Evolutionary conservation across 2,329 filamentous ascomycete genomes (phyloP).

Genomic region (Cladophialophora immunda): DNA sequence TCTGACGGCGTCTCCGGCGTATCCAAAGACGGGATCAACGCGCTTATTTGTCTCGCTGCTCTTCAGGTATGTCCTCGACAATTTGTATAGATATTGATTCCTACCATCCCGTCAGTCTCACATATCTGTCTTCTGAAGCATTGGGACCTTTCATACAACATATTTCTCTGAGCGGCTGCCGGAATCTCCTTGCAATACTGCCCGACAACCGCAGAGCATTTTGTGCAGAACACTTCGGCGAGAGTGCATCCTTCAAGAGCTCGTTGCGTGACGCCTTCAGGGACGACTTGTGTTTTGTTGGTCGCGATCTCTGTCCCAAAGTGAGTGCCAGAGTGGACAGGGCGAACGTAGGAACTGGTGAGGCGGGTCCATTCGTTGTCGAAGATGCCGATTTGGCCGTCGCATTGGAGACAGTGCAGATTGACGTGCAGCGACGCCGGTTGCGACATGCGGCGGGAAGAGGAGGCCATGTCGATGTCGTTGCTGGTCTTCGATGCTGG

Average conservation of each 20-base stretch:
- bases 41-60: conserved; percentile 29
- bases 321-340: conserved; percentile 33
- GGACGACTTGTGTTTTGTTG: conserved; percentile 35
- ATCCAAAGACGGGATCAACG: conserved; percentile 35
- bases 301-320: conserved; percentile 35
- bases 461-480: conserved; percentile 20
- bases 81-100: conserved; percentile 40
- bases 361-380: conserved; percentile 41
- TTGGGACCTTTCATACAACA: conserved; percentile 30
- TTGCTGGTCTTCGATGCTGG: neutral
- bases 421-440: conserved; percentile 25
- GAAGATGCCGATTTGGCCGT: conserved; percentile 39
- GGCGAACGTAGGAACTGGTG: conserved; percentile 38
- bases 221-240: conserved; percentile 39
- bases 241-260: conserved; percentile 38
- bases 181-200: conserved; percentile 39
- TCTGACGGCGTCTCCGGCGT: conserved; percentile 18
- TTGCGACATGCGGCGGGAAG: conserved; percentile 24
- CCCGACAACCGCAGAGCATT: conserved; percentile 37
- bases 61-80: conserved; percentile 38
- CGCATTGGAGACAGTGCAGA: conserved; percentile 38
- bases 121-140: neutral
- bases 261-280: conserved; percentile 33
- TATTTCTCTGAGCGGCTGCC: conserved; percentile 25
- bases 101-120: conserved; percentile 15